phyloP scores from a whole-genome alignment of 2,329 filamentous ascomycete genomes.

The Xylaria sp. region DNA sequence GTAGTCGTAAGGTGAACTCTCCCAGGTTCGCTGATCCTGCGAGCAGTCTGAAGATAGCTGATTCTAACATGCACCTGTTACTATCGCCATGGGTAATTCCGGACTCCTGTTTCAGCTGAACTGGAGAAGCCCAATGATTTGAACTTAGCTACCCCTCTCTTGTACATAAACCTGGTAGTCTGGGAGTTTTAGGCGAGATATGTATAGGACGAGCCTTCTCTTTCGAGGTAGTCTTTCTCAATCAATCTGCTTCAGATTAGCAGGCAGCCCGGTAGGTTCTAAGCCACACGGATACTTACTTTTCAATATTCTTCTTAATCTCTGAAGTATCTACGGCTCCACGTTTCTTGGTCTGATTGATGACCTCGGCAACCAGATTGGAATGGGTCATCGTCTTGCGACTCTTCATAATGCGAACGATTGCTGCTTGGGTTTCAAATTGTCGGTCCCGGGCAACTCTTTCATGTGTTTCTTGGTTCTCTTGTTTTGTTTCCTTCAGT shows the following conservation, averaged over 20 bases:
- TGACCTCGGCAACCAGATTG: slow-evolving; percentile 92
- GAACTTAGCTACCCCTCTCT: not conserved
- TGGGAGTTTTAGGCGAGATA: slow-evolving; percentile 69
- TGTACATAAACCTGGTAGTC: not conserved
- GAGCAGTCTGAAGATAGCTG: not conserved
- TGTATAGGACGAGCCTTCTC: slow-evolving; percentile 75
- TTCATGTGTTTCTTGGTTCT: slow-evolving; percentile 94
- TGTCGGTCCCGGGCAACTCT: slow-evolving; percentile 88
- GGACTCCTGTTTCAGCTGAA: not conserved
- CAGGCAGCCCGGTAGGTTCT: slow-evolving; percentile 2
- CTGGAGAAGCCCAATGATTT: not conserved
- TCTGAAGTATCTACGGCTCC: slow-evolving; percentile 86
- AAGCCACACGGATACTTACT: slow-evolving; percentile 64
- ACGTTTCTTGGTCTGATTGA: slow-evolving; percentile 86
- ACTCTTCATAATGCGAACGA: slow-evolving; percentile 97
- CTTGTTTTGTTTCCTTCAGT: slow-evolving; percentile 92
- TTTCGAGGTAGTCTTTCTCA: slow-evolving; percentile 92
- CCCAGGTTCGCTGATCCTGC: not conserved
- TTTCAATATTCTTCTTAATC: slow-evolving; percentile 98
- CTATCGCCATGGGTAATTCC: not conserved
- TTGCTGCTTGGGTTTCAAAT: slow-evolving; percentile 96
- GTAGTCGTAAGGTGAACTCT: not conserved
- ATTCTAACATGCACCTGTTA: not conserved
- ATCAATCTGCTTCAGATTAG: slow-evolving; percentile 72
- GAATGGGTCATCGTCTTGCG: slow-evolving; percentile 86